A percentile compares a stretch with the other conserved stretches of the same genome.
phyloP scores from a whole-genome alignment of 2,329 filamentous ascomycete genomes.

The Xylogone sp. region DNA sequence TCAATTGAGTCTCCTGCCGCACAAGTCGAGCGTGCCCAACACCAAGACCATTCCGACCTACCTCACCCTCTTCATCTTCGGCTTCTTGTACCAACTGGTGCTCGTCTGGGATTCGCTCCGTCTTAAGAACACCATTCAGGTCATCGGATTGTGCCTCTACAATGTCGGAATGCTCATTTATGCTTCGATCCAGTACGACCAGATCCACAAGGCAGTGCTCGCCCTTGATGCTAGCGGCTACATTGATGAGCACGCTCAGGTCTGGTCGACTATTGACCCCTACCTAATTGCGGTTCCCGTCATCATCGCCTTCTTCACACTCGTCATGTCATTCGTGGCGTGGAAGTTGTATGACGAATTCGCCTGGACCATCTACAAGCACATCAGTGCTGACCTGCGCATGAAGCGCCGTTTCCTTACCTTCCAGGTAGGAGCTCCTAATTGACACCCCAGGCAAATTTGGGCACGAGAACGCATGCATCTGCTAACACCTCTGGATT shows the following conservation, averaged over 20 bases:
- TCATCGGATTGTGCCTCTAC: conserved; percentile 91
- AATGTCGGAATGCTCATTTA: conserved; percentile 92
- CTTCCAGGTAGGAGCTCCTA: conserved; percentile 72
- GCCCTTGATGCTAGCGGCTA: conserved; percentile 40
- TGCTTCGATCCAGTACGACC: conserved; percentile 86
- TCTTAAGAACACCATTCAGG: conserved; percentile 96
- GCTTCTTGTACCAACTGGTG: conserved; percentile 86
- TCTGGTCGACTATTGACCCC: conserved; percentile 69
- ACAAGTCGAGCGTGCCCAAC: conserved; percentile 36
- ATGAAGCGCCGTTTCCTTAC: conserved; percentile 96
- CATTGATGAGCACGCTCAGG: conserved; percentile 30
- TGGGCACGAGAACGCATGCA: too few relatives aligned
- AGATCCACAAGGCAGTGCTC: conserved; percentile 72
- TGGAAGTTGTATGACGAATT: conserved; percentile 99
- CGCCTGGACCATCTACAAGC: conserved; percentile 98
- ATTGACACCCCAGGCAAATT: not conserved
- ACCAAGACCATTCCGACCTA: conserved; percentile 82
- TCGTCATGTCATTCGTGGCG: conserved; percentile 70
- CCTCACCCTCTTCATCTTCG: conserved; percentile 94
- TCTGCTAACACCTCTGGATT: conserved; percentile 2
- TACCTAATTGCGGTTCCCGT: conserved; percentile 82
- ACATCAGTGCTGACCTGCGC: conserved; percentile 93
- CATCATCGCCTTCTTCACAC: conserved; percentile 72
- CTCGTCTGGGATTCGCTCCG: conserved; percentile 91
- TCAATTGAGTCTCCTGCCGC: conserved; percentile 55